phyloP scores from a whole-genome alignment of 1,284 basidiomycete species.

The Athelia sp. region DNA sequence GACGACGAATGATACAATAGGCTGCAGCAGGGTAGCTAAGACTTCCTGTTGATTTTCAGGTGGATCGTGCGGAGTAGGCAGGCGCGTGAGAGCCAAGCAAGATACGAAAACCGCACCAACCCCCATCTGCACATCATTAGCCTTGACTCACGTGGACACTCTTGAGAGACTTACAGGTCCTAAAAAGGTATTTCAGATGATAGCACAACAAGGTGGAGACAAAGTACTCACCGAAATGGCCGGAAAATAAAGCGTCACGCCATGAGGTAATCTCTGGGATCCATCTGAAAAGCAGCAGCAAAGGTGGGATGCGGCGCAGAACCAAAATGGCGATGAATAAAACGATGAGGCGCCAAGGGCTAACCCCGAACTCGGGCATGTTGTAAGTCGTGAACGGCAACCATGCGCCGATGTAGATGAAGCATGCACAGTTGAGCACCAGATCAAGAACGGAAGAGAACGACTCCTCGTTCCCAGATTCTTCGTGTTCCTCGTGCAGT shows the following conservation, averaged over 20 bases:
- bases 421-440: slow-evolving; percentile 80
- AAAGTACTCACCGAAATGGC: slow-evolving; percentile 70
- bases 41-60: slow-evolving; percentile 66
- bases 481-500: no score
- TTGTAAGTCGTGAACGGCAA: slow-evolving; percentile 75
- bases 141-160: background rate
- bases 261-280: slow-evolving; percentile 82
- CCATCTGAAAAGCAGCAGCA: slow-evolving; percentile 73
- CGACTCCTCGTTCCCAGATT: slow-evolving; percentile 78
- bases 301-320: slow-evolving; percentile 72
- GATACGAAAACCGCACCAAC: slow-evolving; percentile 86
- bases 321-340: slow-evolving; percentile 65
- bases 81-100: slow-evolving; percentile 64
- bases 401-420: slow-evolving; percentile 91
- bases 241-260: slow-evolving; percentile 77
- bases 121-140: slow-evolving; percentile 49
- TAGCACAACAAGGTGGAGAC: slow-evolving; percentile 2
- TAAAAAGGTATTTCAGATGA: slow-evolving; percentile 15
- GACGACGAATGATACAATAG: slow-evolving; percentile 82
- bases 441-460: slow-evolving; percentile 90
- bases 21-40: slow-evolving; percentile 66
- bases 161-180: slow-evolving; percentile 44
- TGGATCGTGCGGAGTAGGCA: slow-evolving; percentile 55
- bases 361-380: slow-evolving; percentile 57
- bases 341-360: slow-evolving; percentile 68